Evolutionary conservation across 805 yeast species (phyloP).

Genomic region (Saccharomycopsis microspora): DNA sequence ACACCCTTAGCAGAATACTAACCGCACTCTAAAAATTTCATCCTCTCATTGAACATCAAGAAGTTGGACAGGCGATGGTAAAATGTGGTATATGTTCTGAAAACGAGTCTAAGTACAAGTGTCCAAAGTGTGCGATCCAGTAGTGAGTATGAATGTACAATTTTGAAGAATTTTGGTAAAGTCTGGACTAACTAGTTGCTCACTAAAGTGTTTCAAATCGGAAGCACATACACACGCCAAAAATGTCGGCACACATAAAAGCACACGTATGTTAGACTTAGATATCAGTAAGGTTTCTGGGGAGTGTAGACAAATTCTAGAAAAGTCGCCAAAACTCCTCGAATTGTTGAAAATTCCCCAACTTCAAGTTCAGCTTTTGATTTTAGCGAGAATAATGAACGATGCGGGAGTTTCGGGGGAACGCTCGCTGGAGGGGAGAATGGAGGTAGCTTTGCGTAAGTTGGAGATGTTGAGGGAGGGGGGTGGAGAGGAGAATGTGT

Average conservation of each 20-base stretch:
- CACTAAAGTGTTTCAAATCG: conserved; percentile 47
- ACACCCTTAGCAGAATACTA: no score
- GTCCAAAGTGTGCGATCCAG: conserved; percentile 34
- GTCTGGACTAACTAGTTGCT: conserved; percentile 27
- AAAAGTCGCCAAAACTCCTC: conserved; percentile 23
- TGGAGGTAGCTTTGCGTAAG: conserved; percentile 46
- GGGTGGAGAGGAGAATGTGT: conserved; percentile 49
- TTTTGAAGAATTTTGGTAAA: neutral
- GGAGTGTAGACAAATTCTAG: no score
- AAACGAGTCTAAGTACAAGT: conserved; percentile 30
- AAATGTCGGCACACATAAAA: neutral
- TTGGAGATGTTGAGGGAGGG: conserved; percentile 43
- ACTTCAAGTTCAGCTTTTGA: conserved; percentile 43
- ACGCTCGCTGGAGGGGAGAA: conserved; percentile 30
- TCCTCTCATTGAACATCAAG: neutral
- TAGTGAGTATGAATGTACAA: conserved; percentile 22
- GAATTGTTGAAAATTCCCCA: conserved; percentile 35
- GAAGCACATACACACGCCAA: conserved; percentile 26
- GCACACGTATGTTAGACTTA: neutral
- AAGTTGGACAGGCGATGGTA: neutral
- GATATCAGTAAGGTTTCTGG: neutral
- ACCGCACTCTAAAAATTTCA: no score
- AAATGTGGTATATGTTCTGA: conserved; percentile 26
- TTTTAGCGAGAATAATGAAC: conserved; percentile 35
- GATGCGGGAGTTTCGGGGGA: conserved; percentile 33